Percentiles rank a stretch among this genome's conserved stretches.
phyloP scores from a whole-genome alignment of 768 basidiomycete species.

The Amanita jacksonii region DNA sequence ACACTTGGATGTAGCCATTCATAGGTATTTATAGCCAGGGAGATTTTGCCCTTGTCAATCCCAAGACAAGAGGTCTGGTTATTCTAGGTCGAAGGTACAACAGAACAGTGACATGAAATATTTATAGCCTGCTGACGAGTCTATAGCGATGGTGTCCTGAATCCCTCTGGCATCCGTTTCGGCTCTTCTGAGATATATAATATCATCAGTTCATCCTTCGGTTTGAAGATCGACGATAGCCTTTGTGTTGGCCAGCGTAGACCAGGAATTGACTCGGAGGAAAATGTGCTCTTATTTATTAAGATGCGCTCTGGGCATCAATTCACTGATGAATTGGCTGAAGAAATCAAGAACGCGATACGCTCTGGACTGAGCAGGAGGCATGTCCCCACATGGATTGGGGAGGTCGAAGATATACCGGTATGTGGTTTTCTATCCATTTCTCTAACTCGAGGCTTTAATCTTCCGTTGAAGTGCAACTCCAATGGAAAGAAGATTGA shows the following conservation, averaged over 20 bases:
- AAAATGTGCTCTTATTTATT: constrained; percentile 68
- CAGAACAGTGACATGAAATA: constrained; percentile 1
- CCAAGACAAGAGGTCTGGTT: constrained; percentile 47
- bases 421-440: constrained; percentile 36
- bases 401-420: constrained; percentile 57
- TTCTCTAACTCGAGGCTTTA: neutral
- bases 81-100: constrained; percentile 53
- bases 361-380: constrained; percentile 51
- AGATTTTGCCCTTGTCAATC: constrained; percentile 59
- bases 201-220: constrained; percentile 44
- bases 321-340: constrained; percentile 34
- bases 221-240: constrained; percentile 48
- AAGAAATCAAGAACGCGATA: constrained; percentile 47
- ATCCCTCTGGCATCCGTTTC: constrained; percentile 76
- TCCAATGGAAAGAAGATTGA: constrained; percentile 75
- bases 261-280: constrained; percentile 45
- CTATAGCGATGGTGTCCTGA: constrained; percentile 57
- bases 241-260: constrained; percentile 68
- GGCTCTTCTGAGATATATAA: constrained; percentile 79
- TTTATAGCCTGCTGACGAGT: neutral
- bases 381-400: constrained; percentile 67
- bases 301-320: constrained; percentile 44
- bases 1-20: no score
- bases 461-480: constrained; percentile 40
- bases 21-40: constrained; percentile 59